A percentile compares a stretch with the other conserved stretches of the same genome.
These are phyloP conservation scores for Dittrichia graveolens DNA, from an alignment of 129 eudicot species.

Conservation along the genomic window DNA sequence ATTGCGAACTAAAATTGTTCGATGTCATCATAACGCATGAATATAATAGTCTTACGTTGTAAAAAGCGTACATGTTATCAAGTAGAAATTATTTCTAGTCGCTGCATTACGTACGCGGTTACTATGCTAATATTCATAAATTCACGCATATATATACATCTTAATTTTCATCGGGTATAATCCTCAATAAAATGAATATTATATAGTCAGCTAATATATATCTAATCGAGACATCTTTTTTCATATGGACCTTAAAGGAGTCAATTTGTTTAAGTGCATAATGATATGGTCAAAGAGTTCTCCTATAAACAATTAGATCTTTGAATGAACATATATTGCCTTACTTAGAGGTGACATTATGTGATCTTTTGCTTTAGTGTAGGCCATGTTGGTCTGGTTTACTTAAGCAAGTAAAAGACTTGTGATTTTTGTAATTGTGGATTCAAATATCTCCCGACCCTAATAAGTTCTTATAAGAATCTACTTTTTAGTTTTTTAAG, in stretches of 20 bases:
- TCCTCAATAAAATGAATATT: no score
- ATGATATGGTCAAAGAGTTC: constrained; percentile 44
- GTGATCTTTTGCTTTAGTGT: constrained; percentile 47
- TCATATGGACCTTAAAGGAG: constrained; percentile 24
- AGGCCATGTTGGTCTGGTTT: constrained; percentile 46
- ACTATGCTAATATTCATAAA: no score
- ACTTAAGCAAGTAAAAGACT: constrained; percentile 37
- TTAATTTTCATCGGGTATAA: neutral
- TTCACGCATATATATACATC: neutral
- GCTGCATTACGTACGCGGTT: no score
- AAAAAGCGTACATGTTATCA: no score
- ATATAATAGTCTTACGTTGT: no score
- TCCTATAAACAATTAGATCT: constrained; percentile 25
- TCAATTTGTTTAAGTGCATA: constrained; percentile 29
- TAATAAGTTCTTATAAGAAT: neutral
- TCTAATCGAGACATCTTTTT: constrained; percentile 10
- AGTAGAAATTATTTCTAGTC: no score
- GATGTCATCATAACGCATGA: no score
- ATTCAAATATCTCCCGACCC: neutral
- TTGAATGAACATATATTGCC: constrained; percentile 35
- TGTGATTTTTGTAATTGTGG: constrained; percentile 5
- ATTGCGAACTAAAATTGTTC: no score
- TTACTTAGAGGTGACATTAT: constrained; percentile 48
- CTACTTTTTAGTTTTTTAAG: neutral
- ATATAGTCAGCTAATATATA: neutral